phyloP scores from a whole-genome alignment of 1,284 basidiomycete species.

The Ceratobasidium sp. region DNA sequence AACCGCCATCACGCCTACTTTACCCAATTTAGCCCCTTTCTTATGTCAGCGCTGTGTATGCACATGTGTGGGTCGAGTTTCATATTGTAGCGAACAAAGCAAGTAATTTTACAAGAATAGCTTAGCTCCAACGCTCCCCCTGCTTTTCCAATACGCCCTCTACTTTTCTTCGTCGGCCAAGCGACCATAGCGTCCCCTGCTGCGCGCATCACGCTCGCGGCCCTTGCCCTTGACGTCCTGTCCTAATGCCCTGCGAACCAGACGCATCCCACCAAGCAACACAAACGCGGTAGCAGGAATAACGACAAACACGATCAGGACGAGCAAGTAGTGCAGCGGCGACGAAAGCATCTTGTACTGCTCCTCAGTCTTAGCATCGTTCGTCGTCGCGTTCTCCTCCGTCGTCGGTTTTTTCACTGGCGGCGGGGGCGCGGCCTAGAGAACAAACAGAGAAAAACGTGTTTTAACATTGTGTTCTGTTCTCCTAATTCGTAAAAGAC shows the following conservation, averaged over 20 bases:
- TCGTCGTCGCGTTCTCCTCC: conserved; percentile 41
- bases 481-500: conserved; percentile 39
- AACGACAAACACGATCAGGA: conserved; percentile 65
- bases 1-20: conserved; percentile 7
- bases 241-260: conserved; percentile 35
- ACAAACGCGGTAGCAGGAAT: conserved; percentile 68
- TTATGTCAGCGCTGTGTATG: conserved; percentile 5
- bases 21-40: conserved; percentile 38
- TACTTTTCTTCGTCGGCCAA: conserved; percentile 40
- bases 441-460: conserved; percentile 34
- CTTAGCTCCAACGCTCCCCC: conserved; percentile 1
- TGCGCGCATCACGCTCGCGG: conserved; percentile 27
- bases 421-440: conserved; percentile 46
- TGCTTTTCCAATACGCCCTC: neutral
- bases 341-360: conserved; percentile 55
- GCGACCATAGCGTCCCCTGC: conserved; percentile 35
- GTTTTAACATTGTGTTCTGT: conserved; percentile 45
- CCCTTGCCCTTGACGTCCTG: conserved; percentile 41
- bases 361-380: conserved; percentile 34
- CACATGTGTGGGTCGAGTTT: neutral
- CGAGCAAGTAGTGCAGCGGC: conserved; percentile 60
- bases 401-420: conserved; percentile 25
- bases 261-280: conserved; percentile 66
- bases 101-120: conserved; percentile 17
- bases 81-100: conserved; percentile 41